Evolutionary conservation across 2,329 filamentous ascomycete species (phyloP).

Genomic region (Alternaria viburni): DNA sequence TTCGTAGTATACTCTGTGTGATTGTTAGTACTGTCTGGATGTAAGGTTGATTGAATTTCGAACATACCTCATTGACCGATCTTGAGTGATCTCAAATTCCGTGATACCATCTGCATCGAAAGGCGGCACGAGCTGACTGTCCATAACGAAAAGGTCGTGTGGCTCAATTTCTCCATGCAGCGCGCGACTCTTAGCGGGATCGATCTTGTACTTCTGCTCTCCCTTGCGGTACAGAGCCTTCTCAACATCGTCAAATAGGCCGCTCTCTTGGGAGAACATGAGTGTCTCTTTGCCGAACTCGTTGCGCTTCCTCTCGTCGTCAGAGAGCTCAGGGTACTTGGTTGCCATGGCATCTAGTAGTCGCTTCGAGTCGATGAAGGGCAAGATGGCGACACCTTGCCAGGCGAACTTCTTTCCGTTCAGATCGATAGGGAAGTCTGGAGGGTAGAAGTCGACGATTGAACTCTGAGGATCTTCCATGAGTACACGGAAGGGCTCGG

Average conservation of each 20-base stretch:
- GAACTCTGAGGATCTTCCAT: slow-evolving; percentile 89
- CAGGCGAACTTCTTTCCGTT: slow-evolving; percentile 99
- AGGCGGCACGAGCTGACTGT: slow-evolving; percentile 79
- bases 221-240: slow-evolving; percentile 89
- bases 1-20: slow-evolving; percentile 77
- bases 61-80: slow-evolving; percentile 81
- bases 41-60: neutral
- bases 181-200: slow-evolving; percentile 76
- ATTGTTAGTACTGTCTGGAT: slow-evolving; percentile 29
- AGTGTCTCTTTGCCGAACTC: slow-evolving; percentile 79
- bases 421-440: slow-evolving; percentile 89
- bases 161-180: slow-evolving; percentile 82
- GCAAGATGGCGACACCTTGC: slow-evolving; percentile 92
- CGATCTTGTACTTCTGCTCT: slow-evolving; percentile 67
- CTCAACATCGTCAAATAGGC: slow-evolving; percentile 84
- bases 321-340: slow-evolving; percentile 79
- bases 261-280: slow-evolving; percentile 81
- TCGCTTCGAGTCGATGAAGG: slow-evolving; percentile 93
- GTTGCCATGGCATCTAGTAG: slow-evolving; percentile 81
- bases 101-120: slow-evolving; percentile 64
- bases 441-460: slow-evolving; percentile 97
- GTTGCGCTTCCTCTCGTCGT: slow-evolving; percentile 81
- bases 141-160: slow-evolving; percentile 82
- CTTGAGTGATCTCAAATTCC: slow-evolving; percentile 41
- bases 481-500: slow-evolving; percentile 83